These are phyloP conservation scores for Tylopilus sp. DNA, from an alignment of 768 basidiomycete species.

Conservation along the genomic window DNA sequence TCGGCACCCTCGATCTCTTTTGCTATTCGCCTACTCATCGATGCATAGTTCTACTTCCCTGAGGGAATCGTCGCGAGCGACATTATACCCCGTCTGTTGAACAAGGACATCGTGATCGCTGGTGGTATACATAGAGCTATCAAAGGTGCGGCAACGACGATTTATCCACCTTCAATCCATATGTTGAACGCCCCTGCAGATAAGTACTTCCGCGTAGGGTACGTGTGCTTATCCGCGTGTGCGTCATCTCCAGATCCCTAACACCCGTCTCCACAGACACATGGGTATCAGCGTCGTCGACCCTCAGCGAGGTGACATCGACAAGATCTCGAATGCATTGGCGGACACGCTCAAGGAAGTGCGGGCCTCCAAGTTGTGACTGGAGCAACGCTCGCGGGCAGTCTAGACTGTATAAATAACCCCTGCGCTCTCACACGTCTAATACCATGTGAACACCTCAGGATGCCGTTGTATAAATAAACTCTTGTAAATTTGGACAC, in stretches of 20 bases:
- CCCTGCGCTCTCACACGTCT: not conserved
- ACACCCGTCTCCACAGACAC: conserved; percentile 45
- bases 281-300: conserved; percentile 89
- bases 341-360: conserved; percentile 50
- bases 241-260: not conserved
- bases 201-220: conserved; percentile 91
- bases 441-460: not conserved
- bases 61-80: conserved; percentile 74
- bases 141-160: conserved; percentile 60
- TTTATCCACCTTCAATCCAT: too few relatives aligned
- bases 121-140: conserved; percentile 83
- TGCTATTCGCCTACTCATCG: not conserved
- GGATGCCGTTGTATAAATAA: not conserved
- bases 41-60: conserved; percentile 71
- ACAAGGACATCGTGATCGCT: conserved; percentile 76
- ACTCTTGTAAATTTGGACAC: not conserved
- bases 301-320: conserved; percentile 65
- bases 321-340: conserved; percentile 64
- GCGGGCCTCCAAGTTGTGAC: conserved; percentile 8
- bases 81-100: conserved; percentile 68
- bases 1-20: not conserved
- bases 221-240: conserved; percentile 19
- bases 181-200: too few relatives aligned
- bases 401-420: not conserved
- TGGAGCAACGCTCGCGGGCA: not conserved